phyloP scores from a whole-genome alignment of 139 green algal genomes.

The Volvox africanus region DNA sequence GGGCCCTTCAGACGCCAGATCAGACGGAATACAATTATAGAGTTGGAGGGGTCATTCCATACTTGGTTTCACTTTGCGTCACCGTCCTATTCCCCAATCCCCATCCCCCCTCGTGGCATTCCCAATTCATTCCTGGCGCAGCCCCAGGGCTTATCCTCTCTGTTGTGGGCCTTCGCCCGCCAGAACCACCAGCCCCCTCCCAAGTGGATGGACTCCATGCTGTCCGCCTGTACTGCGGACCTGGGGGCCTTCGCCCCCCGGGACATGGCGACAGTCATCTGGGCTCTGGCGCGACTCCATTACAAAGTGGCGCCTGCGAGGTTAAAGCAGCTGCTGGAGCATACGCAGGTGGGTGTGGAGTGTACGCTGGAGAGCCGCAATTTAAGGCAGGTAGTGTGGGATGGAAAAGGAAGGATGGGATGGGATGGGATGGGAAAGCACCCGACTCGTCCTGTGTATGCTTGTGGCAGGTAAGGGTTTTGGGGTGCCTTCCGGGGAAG shows the following conservation, averaged over 20 bases:
- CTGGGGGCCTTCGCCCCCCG: neutral
- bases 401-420: too few relatives aligned
- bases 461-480: too few relatives aligned
- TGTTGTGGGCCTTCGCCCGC: constrained; percentile 51
- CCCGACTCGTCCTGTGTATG: too few relatives aligned
- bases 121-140: neutral
- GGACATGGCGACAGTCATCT: constrained; percentile 40
- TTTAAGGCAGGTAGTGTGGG: too few relatives aligned
- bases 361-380: neutral
- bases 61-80: too few relatives aligned
- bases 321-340: constrained; percentile 28
- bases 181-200: constrained; percentile 39
- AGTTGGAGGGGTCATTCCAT: too few relatives aligned
- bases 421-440: too few relatives aligned
- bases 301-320: constrained; percentile 46
- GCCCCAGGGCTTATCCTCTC: constrained; percentile 47
- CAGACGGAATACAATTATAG: too few relatives aligned
- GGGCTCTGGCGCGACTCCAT: constrained; percentile 40
- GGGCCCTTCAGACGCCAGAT: too few relatives aligned
- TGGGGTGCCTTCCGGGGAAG: too few relatives aligned
- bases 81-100: too few relatives aligned
- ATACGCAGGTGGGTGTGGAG: neutral
- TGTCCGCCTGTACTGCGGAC: neutral
- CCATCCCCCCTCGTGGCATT: too few relatives aligned
- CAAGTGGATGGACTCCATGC: constrained; percentile 40